These are phyloP conservation scores for Paulownia fortunei DNA, from an alignment of 257 asterid genomes.

Conservation along the genomic window DNA sequence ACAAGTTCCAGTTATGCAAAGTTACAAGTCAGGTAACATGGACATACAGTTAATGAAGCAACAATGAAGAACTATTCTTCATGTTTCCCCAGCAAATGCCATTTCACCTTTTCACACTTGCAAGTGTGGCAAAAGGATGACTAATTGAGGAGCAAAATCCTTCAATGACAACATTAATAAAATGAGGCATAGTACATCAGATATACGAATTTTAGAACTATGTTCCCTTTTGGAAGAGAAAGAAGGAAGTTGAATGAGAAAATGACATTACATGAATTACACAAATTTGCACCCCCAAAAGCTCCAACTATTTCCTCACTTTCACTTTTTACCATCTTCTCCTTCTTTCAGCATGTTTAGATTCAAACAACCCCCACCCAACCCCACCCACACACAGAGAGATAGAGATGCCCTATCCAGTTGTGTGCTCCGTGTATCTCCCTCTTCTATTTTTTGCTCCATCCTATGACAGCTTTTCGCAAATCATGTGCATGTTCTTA, in stretches of 20 bases:
- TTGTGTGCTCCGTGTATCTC: not conserved
- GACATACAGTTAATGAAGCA: not conserved
- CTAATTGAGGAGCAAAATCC: not conserved
- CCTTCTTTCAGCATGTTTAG: constrained; percentile 3
- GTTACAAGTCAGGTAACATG: not conserved
- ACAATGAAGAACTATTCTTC: not conserved
- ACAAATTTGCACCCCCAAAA: no score
- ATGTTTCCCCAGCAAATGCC: not conserved
- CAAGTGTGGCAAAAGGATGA: not conserved
- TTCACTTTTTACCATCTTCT: not conserved
- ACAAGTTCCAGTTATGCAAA: constrained; percentile 9
- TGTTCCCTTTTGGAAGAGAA: not conserved
- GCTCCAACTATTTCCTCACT: not conserved
- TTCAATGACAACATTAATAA: not conserved
- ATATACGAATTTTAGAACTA: not conserved
- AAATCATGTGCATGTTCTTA: not conserved
- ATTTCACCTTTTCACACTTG: not conserved
- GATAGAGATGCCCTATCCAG: not conserved
- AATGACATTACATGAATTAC: not conserved
- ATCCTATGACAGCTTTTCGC: not conserved
- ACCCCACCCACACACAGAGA: not conserved
- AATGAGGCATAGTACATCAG: constrained; percentile 1
- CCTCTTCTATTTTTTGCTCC: constrained; percentile 1
- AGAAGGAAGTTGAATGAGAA: not conserved
- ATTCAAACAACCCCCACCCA: not conserved